A percentile compares a stretch with the other conserved stretches of the same genome.
phyloP scores from a whole-genome alignment of 2,329 filamentous ascomycete species.

The Xylaria digitata region DNA sequence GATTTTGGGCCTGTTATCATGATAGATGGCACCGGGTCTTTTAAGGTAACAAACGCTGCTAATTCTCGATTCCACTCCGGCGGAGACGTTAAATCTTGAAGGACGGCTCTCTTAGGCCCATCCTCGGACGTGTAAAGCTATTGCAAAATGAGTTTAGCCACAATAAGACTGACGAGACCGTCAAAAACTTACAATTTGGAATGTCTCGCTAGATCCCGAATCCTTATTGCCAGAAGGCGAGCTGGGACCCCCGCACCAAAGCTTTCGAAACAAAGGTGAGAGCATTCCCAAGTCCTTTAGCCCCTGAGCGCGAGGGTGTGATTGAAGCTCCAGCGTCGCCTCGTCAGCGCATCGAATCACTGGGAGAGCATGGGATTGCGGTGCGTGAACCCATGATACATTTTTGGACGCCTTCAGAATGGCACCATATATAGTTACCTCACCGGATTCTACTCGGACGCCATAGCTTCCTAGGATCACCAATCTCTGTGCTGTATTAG shows the following conservation, averaged over 20 bases:
- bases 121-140: conserved; percentile 67
- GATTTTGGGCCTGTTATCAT: conserved; percentile 77
- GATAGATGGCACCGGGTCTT: conserved; percentile 55
- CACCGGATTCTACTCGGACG: conserved; percentile 69
- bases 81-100: conserved; percentile 67
- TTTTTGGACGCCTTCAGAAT: conserved; percentile 62
- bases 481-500: conserved; percentile 60
- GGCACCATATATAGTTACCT: conserved; percentile 74
- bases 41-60: conserved; percentile 57
- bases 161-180: neutral
- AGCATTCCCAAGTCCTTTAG: conserved; percentile 67
- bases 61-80: conserved; percentile 71
- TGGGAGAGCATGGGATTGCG: conserved; percentile 76
- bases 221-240: conserved; percentile 44
- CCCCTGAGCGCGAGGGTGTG: conserved; percentile 61
- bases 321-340: conserved; percentile 65
- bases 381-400: conserved; percentile 70
- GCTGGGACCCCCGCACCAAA: conserved; percentile 68
- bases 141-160: conserved; percentile 42
- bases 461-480: conserved; percentile 76
- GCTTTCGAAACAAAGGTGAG: conserved; percentile 72
- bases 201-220: conserved; percentile 51
- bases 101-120: conserved; percentile 58
- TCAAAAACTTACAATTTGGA: conserved; percentile 60
- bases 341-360: conserved; percentile 67